These are phyloP conservation scores for Madurella fahalii DNA, from an alignment of 2,329 filamentous ascomycete species.

Conservation along the genomic window DNA sequence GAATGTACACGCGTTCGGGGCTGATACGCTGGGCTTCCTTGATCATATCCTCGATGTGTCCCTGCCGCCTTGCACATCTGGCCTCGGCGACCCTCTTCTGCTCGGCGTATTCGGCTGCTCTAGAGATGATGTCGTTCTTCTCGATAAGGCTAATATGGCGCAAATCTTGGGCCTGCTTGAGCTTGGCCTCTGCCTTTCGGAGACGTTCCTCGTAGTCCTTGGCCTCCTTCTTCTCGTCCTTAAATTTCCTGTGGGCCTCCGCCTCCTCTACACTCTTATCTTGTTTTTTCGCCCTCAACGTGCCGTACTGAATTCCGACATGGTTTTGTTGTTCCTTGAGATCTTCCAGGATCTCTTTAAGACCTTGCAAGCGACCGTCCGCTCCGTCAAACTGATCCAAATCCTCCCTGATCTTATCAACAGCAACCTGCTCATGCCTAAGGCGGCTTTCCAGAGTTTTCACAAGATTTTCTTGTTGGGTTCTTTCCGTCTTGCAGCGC, in stretches of 20 bases:
- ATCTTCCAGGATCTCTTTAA: constrained; percentile 56
- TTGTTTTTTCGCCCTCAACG: constrained; percentile 45
- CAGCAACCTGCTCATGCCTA: constrained; percentile 58
- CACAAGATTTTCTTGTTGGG: constrained; percentile 44
- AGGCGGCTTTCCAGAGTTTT: constrained; percentile 35
- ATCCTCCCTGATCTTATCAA: constrained; percentile 51
- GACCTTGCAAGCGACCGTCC: constrained; percentile 59
- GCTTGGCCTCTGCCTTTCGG: constrained; percentile 53
- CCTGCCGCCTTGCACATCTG: constrained; percentile 45
- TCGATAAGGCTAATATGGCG: constrained; percentile 50
- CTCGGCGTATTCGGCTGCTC: constrained; percentile 15
- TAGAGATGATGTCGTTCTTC: constrained; percentile 32
- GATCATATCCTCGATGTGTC: constrained; percentile 50
- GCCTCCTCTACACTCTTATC: constrained; percentile 44
- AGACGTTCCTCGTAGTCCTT: constrained; percentile 44
- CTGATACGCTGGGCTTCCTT: constrained; percentile 52
- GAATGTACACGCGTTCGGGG: constrained; percentile 55
- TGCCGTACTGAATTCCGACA: constrained; percentile 53
- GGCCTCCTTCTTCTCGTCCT: constrained; percentile 31
- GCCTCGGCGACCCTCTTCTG: constrained; percentile 43
- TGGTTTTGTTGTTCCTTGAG: constrained; percentile 41
- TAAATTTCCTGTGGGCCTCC: constrained; percentile 35
- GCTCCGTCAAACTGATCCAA: constrained; percentile 65
- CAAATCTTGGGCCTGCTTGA: constrained; percentile 44
- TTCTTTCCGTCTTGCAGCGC: constrained; percentile 42